A percentile compares a stretch with the other conserved stretches of the same genome.
phyloP scores from a whole-genome alignment of 202 grass and related monocot genomes.

The Miscanthus sacchariflorus region DNA sequence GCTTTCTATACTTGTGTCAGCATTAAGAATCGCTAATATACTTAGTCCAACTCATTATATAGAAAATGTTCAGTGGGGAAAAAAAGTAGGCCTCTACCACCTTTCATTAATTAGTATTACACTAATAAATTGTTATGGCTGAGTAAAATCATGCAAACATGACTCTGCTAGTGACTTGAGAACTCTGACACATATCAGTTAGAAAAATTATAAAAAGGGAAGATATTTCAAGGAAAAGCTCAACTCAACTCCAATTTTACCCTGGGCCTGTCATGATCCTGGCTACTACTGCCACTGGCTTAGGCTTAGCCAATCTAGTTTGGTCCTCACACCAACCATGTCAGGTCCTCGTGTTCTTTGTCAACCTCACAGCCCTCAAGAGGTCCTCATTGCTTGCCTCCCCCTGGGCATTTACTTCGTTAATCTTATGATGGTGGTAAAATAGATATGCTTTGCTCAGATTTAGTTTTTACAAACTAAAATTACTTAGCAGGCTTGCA shows the following conservation, averaged over 20 bases:
- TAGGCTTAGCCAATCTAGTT: background rate
- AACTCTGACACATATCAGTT: background rate
- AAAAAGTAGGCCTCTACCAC: background rate
- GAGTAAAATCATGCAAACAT: background rate
- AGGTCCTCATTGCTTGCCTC: background rate
- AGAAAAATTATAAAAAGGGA: background rate
- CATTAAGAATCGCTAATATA: background rate
- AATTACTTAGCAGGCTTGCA: conserved; percentile 4
- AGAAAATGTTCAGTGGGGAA: background rate
- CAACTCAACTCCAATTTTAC: background rate
- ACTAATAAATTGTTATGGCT: background rate
- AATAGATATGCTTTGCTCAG: background rate
- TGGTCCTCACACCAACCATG: background rate
- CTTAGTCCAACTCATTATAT: background rate
- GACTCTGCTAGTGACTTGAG: background rate
- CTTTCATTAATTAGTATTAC: background rate
- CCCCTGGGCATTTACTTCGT: background rate
- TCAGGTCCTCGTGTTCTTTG: background rate
- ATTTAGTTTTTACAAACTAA: background rate
- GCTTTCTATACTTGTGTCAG: background rate
- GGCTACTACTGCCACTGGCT: background rate
- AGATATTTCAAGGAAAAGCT: background rate
- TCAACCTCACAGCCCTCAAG: background rate
- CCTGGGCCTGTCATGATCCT: background rate
- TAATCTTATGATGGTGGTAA: background rate